Conservation (phyloP, 495 filamentous ascomycete genomes). For the Aspergillus bridgeri region DNA sequence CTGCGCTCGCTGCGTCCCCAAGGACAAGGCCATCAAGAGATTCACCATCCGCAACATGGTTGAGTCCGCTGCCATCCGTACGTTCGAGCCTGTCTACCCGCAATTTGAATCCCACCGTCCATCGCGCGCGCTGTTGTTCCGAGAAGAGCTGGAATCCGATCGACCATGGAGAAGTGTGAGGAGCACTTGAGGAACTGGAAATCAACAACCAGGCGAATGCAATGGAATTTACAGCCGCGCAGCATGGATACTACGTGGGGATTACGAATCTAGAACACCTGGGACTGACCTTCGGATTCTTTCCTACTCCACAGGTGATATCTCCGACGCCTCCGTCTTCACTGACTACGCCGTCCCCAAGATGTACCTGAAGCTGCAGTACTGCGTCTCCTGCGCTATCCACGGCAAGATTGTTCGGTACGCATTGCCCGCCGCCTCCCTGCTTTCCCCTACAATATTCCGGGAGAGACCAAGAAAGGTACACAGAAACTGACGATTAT, state of each 20-base stretch:
- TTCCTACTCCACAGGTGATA: slow-evolving; percentile 73
- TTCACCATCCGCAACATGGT: slow-evolving; percentile 99
- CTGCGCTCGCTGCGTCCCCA: slow-evolving; percentile 99
- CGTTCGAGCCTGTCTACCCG: slow-evolving; percentile 42
- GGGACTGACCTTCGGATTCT: slow-evolving; percentile 14
- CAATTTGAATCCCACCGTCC: slow-evolving; percentile 9
- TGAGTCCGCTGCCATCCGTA: slow-evolving; percentile 98
- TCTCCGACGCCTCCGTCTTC: slow-evolving; percentile 99
- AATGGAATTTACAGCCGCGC: not conserved
- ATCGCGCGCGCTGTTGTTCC: slow-evolving; percentile 17
- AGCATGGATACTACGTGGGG: not conserved
- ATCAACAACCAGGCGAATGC: not conserved
- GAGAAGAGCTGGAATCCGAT: not conserved
- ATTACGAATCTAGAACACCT: not conserved
- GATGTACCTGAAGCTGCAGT: slow-evolving; percentile 99
- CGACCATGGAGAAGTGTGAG: not conserved
- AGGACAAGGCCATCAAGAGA: slow-evolving; percentile 99
- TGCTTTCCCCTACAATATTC: not conserved
- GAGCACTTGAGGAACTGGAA: slow-evolving; percentile 6
- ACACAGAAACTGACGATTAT: slow-evolving; percentile 3
- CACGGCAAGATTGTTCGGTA: slow-evolving; percentile 99
- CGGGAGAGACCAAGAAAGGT: not conserved
- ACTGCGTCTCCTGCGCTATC: slow-evolving; percentile 99
- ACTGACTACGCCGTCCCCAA: slow-evolving; percentile 98
- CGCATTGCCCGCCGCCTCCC: slow-evolving; percentile 29